Conservation (phyloP, 1,139 yeast species). For the Protomyces pachydermus region DNA sequence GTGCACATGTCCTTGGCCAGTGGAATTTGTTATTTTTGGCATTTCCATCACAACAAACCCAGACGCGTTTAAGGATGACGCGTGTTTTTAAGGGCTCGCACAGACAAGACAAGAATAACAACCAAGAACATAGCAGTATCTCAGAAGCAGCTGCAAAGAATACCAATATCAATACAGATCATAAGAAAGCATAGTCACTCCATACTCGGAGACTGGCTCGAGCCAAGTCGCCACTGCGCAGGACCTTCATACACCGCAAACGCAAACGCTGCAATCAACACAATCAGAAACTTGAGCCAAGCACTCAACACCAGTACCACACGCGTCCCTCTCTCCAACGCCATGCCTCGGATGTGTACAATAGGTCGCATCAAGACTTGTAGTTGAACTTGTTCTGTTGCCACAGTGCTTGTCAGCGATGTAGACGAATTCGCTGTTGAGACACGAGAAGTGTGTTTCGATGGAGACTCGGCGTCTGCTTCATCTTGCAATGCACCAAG, state of each 20-base stretch:
- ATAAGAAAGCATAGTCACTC: too few relatives aligned
- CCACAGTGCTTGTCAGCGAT: background rate
- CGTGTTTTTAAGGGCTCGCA: too few relatives aligned
- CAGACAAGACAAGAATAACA: too few relatives aligned
- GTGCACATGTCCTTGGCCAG: too few relatives aligned
- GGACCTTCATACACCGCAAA: slow-evolving; percentile 1
- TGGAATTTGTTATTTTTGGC: too few relatives aligned
- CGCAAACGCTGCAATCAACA: background rate
- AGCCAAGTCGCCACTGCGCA: background rate
- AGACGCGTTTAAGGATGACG: too few relatives aligned
- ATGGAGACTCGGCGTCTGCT: background rate
- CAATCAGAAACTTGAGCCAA: background rate
- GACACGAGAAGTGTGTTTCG: background rate
- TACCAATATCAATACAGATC: too few relatives aligned
- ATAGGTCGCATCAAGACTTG: background rate
- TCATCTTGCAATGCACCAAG: background rate
- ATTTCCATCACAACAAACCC: too few relatives aligned
- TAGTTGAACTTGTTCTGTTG: background rate
- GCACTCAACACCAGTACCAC: background rate
- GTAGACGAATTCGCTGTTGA: background rate
- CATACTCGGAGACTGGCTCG: background rate
- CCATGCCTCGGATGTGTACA: background rate
- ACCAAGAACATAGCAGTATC: too few relatives aligned
- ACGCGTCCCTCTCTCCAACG: background rate
- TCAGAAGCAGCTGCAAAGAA: too few relatives aligned